Evolutionary conservation across 371 early-diverging fungal species (phyloP).

Genomic region (Choanephora cucurbitarum): DNA sequence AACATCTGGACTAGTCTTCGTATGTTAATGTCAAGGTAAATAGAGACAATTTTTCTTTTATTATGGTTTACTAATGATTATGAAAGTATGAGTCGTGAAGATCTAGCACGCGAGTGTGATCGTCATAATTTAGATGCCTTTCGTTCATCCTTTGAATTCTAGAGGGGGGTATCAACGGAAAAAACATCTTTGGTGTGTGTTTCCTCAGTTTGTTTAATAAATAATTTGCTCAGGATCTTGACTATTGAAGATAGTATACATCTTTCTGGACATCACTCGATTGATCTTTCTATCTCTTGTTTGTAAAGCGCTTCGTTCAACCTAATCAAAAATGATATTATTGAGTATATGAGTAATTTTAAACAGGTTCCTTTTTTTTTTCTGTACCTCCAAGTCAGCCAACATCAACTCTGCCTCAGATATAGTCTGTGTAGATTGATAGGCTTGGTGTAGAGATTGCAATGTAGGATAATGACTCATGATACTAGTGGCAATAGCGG

Average conservation of each 20-base stretch:
- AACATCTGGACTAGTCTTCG: constrained; percentile 84
- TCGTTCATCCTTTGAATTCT: constrained; percentile 80
- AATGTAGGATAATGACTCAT: constrained; percentile 56
- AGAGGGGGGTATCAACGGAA: constrained; percentile 7
- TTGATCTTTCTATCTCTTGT: constrained; percentile 41
- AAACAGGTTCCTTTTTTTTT: too few relatives aligned
- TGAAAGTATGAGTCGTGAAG: constrained; percentile 59
- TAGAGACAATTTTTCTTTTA: neutral
- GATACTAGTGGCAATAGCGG: constrained; percentile 59
- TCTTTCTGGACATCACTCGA: constrained; percentile 53
- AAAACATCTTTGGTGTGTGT: neutral
- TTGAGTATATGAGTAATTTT: too few relatives aligned
- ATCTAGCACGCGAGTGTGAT: constrained; percentile 72
- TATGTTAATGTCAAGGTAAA: constrained; percentile 71
- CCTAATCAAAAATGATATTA: constrained; percentile 12
- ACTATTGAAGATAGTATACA: constrained; percentile 57
- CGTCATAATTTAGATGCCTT: constrained; percentile 69
- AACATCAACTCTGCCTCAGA: constrained; percentile 42
- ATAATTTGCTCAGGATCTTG: constrained; percentile 48
- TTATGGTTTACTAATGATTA: neutral
- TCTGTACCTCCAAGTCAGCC: constrained; percentile 59
- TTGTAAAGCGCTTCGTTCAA: constrained; percentile 35
- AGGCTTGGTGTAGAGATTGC: constrained; percentile 55
- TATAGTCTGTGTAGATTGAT: constrained; percentile 19
- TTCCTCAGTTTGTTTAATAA: constrained; percentile 3